These are phyloP conservation scores for Lipomyces sp. DNA, from an alignment of 805 yeast genomes.

Conservation along the genomic window DNA sequence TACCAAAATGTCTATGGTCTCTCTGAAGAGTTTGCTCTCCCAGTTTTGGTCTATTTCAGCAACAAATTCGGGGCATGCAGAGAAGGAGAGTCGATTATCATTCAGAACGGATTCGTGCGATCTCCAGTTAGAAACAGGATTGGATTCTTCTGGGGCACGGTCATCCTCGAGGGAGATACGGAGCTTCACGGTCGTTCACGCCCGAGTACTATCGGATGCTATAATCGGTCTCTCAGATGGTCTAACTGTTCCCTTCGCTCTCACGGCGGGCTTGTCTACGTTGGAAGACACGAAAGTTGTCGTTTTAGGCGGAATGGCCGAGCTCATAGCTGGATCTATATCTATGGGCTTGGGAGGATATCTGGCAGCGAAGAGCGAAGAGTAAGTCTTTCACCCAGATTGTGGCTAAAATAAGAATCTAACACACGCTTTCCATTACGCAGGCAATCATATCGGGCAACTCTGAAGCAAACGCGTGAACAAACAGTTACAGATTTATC, in stretches of 20 bases:
- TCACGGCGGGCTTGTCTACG: conserved; percentile 91
- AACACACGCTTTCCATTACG: background rate
- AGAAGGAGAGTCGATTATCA: background rate
- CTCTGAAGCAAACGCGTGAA: background rate
- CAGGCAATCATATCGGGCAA: conserved; percentile 6
- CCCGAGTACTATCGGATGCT: conserved; percentile 89
- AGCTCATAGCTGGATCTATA: conserved; percentile 91
- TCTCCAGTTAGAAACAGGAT: background rate
- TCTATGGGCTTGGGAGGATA: conserved; percentile 98
- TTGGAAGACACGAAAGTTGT: conserved; percentile 89
- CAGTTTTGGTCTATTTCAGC: background rate
- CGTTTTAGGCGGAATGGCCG: conserved; percentile 96
- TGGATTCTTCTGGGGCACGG: background rate
- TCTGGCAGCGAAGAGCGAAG: conserved; percentile 86
- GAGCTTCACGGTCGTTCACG: background rate
- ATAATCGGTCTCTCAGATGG: conserved; percentile 95
- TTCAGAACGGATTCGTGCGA: background rate
- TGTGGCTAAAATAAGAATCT: background rate
- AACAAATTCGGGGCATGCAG: background rate
- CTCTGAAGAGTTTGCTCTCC: background rate
- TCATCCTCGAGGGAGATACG: background rate
- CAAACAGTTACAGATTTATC: background rate
- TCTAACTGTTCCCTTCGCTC: conserved; percentile 93
- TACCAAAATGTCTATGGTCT: background rate
- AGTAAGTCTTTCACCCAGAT: conserved; percentile 41